Conservation (phyloP, 768 basidiomycete species). For the Boletus vermiculosoides region DNA sequence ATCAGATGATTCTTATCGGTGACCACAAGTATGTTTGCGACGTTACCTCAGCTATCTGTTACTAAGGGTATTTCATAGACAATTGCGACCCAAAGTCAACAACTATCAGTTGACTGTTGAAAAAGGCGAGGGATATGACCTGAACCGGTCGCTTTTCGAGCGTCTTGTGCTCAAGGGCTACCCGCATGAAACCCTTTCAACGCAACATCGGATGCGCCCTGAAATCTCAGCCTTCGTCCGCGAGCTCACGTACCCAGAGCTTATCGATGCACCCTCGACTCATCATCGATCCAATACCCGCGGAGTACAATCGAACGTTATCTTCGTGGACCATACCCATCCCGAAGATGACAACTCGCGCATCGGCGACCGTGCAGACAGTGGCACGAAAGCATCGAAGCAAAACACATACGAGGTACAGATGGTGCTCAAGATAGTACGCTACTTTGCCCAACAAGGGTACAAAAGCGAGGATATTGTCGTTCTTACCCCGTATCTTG, state of each 20-base stretch:
- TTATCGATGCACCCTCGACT: slow-evolving; percentile 54
- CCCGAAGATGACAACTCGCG: slow-evolving; percentile 50
- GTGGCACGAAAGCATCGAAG: slow-evolving; percentile 50
- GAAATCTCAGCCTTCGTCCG: slow-evolving; percentile 66
- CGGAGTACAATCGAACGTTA: slow-evolving; percentile 54
- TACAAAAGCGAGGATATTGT: slow-evolving; percentile 61
- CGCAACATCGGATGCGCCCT: slow-evolving; percentile 74
- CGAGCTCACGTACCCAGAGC: slow-evolving; percentile 64
- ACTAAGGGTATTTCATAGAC: slow-evolving; percentile 36
- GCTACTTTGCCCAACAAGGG: slow-evolving; percentile 66
- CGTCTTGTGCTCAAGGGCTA: slow-evolving; percentile 54
- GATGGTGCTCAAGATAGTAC: slow-evolving; percentile 65
- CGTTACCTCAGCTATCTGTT: neutral
- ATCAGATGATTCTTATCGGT: slow-evolving; percentile 56
- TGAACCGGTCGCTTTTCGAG: slow-evolving; percentile 56
- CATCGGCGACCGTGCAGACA: slow-evolving; percentile 45
- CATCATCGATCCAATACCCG: slow-evolving; percentile 46
- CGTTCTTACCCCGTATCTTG: slow-evolving; percentile 69
- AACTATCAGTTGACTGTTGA: slow-evolving; percentile 63
- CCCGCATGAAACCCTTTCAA: slow-evolving; percentile 53
- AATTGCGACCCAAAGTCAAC: slow-evolving; percentile 71
- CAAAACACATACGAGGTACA: slow-evolving; percentile 57
- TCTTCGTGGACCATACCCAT: slow-evolving; percentile 59
- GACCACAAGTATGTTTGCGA: slow-evolving; percentile 56
- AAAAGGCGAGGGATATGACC: slow-evolving; percentile 64